phyloP scores from a whole-genome alignment of 1,284 basidiomycete species.

The Heterobasidion parviporum region DNA sequence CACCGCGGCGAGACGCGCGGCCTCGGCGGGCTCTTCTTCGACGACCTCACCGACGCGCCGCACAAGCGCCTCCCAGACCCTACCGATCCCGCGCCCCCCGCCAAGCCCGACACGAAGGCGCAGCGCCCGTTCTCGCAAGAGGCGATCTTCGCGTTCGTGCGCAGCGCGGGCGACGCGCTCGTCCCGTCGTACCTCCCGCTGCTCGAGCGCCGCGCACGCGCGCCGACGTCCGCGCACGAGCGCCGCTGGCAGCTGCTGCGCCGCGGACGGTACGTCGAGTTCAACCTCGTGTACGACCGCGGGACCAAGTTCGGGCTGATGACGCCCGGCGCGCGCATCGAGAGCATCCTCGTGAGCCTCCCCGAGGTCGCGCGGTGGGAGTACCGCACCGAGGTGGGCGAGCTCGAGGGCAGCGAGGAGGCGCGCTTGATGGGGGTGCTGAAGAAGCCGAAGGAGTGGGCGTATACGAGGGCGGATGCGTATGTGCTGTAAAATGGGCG shows the following conservation, averaged over 20 bases:
- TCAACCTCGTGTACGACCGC: slow-evolving; percentile 82
- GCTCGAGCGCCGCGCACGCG: background rate
- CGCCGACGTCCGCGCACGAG: background rate
- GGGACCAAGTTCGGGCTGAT: slow-evolving; percentile 85
- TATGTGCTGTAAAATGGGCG: background rate
- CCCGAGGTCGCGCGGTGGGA: slow-evolving; percentile 93
- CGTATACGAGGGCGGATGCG: slow-evolving; percentile 15
- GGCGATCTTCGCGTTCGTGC: slow-evolving; percentile 3
- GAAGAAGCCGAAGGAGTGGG: slow-evolving; percentile 69
- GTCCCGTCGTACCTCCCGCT: slow-evolving; percentile 2
- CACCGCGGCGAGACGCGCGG: slow-evolving; percentile 89
- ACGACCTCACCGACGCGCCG: slow-evolving; percentile 66
- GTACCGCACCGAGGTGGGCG: slow-evolving; percentile 80
- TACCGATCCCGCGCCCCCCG: background rate
- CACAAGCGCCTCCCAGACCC: slow-evolving; percentile 47
- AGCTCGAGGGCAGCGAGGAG: slow-evolving; percentile 59
- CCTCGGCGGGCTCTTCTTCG: slow-evolving; percentile 95
- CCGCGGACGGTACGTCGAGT: slow-evolving; percentile 3
- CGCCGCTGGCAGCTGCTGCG: slow-evolving; percentile 5
- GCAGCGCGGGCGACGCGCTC: background rate
- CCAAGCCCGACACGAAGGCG: slow-evolving; percentile 13
- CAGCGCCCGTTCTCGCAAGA: slow-evolving; percentile 33
- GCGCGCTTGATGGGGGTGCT: slow-evolving; percentile 64
- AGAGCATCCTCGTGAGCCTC: slow-evolving; percentile 90
- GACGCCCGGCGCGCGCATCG: slow-evolving; percentile 87